Conservation (phyloP, 129 eudicot genomes). For the Helianthus tuberosus region DNA sequence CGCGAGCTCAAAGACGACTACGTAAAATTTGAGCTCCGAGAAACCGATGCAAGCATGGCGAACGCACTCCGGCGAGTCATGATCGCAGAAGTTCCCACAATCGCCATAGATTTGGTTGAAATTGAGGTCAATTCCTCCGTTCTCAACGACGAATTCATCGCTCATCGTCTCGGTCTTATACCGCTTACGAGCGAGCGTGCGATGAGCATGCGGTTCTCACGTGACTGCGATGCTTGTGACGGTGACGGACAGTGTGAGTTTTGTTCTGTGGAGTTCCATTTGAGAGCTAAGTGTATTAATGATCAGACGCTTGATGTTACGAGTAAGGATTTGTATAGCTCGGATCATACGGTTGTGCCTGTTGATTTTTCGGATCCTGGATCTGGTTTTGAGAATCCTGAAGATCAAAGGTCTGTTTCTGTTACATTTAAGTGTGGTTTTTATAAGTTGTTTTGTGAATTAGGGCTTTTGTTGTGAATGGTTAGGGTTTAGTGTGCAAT, state of each 20-base stretch:
- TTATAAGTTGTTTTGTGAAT: background rate
- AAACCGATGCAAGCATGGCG: conserved; percentile 86
- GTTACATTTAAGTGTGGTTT: background rate
- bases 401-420: conserved; percentile 56
- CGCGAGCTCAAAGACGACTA: conserved; percentile 74
- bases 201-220: conserved; percentile 96
- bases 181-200: conserved; percentile 93
- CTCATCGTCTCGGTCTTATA: conserved; percentile 87
- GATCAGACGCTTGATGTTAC: conserved; percentile 95
- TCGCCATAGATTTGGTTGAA: conserved; percentile 92
- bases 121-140: conserved; percentile 96
- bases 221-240: conserved; percentile 97
- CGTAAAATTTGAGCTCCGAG: conserved; percentile 82
- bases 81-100: conserved; percentile 95
- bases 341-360: conserved; percentile 84
- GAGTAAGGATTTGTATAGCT: conserved; percentile 76
- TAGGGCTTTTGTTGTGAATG: background rate
- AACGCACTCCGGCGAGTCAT: conserved; percentile 99
- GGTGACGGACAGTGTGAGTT: conserved; percentile 99
- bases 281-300: conserved; percentile 71
- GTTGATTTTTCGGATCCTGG: conserved; percentile 75
- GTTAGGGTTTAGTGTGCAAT: background rate
- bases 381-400: conserved; percentile 51
- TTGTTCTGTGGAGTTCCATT: conserved; percentile 95
- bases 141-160: conserved; percentile 89